Evolutionary conservation across 495 filamentous ascomycete genomes (phyloP).

Genomic region (Talaromyces liani): DNA sequence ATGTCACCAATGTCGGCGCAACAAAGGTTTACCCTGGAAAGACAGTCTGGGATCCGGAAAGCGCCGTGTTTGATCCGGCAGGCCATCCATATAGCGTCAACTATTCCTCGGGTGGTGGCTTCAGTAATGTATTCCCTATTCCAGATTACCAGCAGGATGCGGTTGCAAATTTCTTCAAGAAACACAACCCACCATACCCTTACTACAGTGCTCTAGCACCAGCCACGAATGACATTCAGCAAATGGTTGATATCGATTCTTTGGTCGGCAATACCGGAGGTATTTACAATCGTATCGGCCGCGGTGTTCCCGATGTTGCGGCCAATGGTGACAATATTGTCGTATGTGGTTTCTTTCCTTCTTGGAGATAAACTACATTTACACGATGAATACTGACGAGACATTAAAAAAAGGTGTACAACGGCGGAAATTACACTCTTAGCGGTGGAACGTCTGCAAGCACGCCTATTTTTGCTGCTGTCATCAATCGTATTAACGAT

Average conservation of each 20-base stretch:
- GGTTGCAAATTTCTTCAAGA: slow-evolving; percentile 37
- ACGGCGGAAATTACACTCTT: slow-evolving; percentile 12
- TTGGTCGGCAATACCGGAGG: slow-evolving; percentile 19
- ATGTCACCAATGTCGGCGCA: slow-evolving; percentile 36
- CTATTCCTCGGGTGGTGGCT: slow-evolving; percentile 38
- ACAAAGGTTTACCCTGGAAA: slow-evolving; percentile 23
- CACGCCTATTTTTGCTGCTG: slow-evolving; percentile 27
- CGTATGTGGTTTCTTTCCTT: slow-evolving; percentile 2
- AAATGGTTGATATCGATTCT: slow-evolving; percentile 17
- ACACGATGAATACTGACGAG: not conserved
- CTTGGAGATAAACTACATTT: not conserved
- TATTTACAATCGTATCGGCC: slow-evolving; percentile 20
- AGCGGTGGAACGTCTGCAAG: slow-evolving; percentile 43
- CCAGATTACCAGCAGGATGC: slow-evolving; percentile 21
- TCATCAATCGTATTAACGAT: slow-evolving; percentile 40
- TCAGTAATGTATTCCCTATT: slow-evolving; percentile 34
- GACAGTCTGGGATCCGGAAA: slow-evolving; percentile 20
- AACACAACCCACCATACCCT: slow-evolving; percentile 19
- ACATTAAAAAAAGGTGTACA: not conserved
- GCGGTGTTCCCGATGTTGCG: slow-evolving; percentile 27
- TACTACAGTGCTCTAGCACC: slow-evolving; percentile 36
- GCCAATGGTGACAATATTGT: slow-evolving; percentile 22
- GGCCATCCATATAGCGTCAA: slow-evolving; percentile 18
- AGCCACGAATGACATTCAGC: slow-evolving; percentile 18
- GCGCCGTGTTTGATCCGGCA: slow-evolving; percentile 9